A percentile compares a stretch with the other conserved stretches of the same genome.
Evolutionary conservation across 1,284 basidiomycete genomes (phyloP).

Genomic region (Pseudozyma sp.): DNA sequence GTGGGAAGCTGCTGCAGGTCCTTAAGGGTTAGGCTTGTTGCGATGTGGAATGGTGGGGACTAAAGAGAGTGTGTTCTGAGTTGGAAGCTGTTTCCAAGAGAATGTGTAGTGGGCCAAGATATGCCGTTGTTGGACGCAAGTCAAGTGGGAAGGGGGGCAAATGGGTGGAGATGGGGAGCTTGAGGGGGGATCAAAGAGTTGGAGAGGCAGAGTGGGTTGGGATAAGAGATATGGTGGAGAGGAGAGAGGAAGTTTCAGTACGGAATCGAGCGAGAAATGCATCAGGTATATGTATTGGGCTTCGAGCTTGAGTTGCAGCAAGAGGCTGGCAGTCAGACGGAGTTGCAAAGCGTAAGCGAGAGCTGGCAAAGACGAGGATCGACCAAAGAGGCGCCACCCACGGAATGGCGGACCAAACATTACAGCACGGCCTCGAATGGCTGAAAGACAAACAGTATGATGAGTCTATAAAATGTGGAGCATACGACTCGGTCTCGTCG

Average conservation of each 20-base stretch:
- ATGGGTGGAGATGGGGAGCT: conserved; percentile 3
- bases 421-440: neutral
- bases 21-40: neutral
- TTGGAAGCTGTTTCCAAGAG: conserved; percentile 21
- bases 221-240: conserved; percentile 19
- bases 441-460: too few relatives aligned
- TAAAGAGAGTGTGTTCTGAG: conserved; percentile 25
- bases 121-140: neutral
- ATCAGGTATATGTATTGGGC: conserved; percentile 29
- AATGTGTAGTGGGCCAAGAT: conserved; percentile 10
- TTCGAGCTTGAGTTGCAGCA: neutral
- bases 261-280: conserved; percentile 18
- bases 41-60: conserved; percentile 7
- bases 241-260: conserved; percentile 15
- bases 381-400: neutral
- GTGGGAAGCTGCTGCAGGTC: conserved; percentile 7
- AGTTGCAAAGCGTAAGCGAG: conserved; percentile 1
- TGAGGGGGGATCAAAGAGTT: neutral
- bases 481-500: too few relatives aligned
- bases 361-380: neutral
- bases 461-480: too few relatives aligned
- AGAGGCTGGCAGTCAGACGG: neutral
- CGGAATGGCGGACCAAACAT: conserved; percentile 7
- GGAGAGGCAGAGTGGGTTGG: conserved; percentile 1
- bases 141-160: conserved; percentile 1